Percentiles rank a stretch among this genome's conserved stretches.
These are phyloP conservation scores for Heliamphora ciliata DNA, from an alignment of 179 eudicot species.

Conservation along the genomic window DNA sequence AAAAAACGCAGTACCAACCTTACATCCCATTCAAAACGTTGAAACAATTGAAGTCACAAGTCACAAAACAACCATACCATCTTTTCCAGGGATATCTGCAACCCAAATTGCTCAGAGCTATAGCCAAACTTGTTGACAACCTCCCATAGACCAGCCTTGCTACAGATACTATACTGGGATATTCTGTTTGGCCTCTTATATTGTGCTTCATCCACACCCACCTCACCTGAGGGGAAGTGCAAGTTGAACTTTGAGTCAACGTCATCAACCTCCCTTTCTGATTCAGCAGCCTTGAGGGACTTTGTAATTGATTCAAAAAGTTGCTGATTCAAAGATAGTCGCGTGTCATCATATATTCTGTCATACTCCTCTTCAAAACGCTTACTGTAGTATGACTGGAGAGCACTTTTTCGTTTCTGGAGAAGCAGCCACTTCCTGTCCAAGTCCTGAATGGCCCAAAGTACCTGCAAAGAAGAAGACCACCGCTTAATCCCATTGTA, in stretches of 20 bases:
- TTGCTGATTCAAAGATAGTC: slow-evolving; percentile 61
- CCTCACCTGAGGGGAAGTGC: slow-evolving; percentile 95
- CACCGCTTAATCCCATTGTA: slow-evolving; percentile 10
- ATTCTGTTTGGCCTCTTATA: slow-evolving; percentile 85
- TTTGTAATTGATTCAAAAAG: slow-evolving; percentile 68
- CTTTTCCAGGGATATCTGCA: slow-evolving; percentile 61
- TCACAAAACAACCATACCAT: slow-evolving; percentile 33
- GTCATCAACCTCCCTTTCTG: slow-evolving; percentile 95
- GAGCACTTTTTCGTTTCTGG: slow-evolving; percentile 90
- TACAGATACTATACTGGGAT: slow-evolving; percentile 68
- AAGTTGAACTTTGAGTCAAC: slow-evolving; percentile 86
- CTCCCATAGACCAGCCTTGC: slow-evolving; percentile 97
- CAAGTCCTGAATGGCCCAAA: slow-evolving; percentile 81
- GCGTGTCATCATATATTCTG: slow-evolving; percentile 76
- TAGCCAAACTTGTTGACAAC: slow-evolving; percentile 88
- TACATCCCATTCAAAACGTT: not conserved
- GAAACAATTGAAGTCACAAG: not conserved
- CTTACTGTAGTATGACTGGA: slow-evolving; percentile 67
- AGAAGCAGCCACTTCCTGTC: slow-evolving; percentile 95
- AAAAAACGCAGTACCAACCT: not conserved
- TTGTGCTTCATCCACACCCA: slow-evolving; percentile 77
- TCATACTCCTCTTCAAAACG: slow-evolving; percentile 85
- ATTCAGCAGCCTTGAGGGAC: slow-evolving; percentile 71
- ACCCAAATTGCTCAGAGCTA: slow-evolving; percentile 93
- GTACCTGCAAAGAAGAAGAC: slow-evolving; percentile 46